Base-by-base conservation (phyloP, 352 stramenopile species). In the Phytophthora aleatoria region DNA sequence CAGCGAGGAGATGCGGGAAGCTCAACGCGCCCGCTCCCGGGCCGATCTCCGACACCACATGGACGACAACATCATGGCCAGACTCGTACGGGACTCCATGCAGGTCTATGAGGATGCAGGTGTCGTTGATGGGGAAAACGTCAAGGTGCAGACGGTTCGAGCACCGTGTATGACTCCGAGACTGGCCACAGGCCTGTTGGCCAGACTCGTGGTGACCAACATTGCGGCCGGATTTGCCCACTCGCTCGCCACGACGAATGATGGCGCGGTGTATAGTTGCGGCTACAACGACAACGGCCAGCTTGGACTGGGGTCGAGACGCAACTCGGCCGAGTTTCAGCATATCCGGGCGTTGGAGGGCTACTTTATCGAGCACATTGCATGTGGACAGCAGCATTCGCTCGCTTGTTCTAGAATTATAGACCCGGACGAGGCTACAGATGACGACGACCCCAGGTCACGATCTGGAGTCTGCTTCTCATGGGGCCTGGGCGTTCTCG, bases 281-380 rank as follows among this genome's bases (percentile, higher is more conserved):
- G 85, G 85, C 13, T 94, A 94, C 83, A 94, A 94, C 51, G 85
- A 94, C 63, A 91, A 89, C 53, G 83, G 85, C 10, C 85, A 94
- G 55, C 64, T 94, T 2, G 85, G 85, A 6, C 69, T 85, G 2
- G 83, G 83, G 30, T 85, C 82, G 48, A 69, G 82, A 33, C 82
- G 83, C 53, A 90, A 91, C 55, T 74, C 83, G 45, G 73, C 83
- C 12, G 70, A 87, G 24, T 94, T 94, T 51, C 59, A 75, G 41
- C 69, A 33, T 4, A 81, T 94, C 12, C 48, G 61, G 20, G 77
- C 77, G 24, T 61, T 94, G 16, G 71, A 81, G 5, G 70, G 61
- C 6, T 77, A 73, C 24, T 79, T 79, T 39, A 85, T 92, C 52
- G 67, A 79, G 6, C 63, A 91, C 26, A 78, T 94, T 50, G 83